phyloP scores from a whole-genome alignment of 495 filamentous ascomycete genomes.

The Talaromyces stipitatus region DNA sequence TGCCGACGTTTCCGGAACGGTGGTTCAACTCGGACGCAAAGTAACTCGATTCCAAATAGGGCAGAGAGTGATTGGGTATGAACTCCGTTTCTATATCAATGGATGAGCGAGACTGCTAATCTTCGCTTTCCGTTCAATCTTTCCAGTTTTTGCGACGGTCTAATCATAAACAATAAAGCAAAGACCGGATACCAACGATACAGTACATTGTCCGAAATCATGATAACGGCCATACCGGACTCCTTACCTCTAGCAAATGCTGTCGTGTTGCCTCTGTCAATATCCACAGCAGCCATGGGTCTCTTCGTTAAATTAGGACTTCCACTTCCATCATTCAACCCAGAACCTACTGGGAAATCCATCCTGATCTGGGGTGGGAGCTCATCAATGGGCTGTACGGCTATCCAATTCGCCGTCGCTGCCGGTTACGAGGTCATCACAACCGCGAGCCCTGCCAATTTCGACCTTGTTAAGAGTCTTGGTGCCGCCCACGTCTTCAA shows the following conservation, averaged over 20 bases:
- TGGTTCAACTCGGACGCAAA: conserved; percentile 35
- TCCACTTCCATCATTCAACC: conserved; percentile 18
- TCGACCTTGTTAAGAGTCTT: conserved; percentile 39
- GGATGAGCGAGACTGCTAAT: too few relatives aligned
- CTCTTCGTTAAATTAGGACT: conserved; percentile 30
- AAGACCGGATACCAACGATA: conserved; percentile 27
- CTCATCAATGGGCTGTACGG: conserved; percentile 48
- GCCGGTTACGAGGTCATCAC: conserved; percentile 52
- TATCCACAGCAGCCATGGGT: conserved; percentile 11
- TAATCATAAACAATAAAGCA: conserved; percentile 13
- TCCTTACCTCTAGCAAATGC: conserved; percentile 36
- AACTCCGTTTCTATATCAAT: background rate
- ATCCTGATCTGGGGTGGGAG: conserved; percentile 56
- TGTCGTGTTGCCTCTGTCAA: conserved; percentile 18
- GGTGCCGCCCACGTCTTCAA: conserved; percentile 52
- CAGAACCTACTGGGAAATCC: conserved; percentile 25
- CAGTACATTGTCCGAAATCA: conserved; percentile 17
- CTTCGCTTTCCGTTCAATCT: too few relatives aligned
- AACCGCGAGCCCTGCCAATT: conserved; percentile 47
- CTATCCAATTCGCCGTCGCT: conserved; percentile 53
- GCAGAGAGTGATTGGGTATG: conserved; percentile 14
- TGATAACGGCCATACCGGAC: conserved; percentile 38
- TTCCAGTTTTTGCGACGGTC: conserved; percentile 3
- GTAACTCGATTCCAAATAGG: conserved; percentile 37
- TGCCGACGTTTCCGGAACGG: conserved; percentile 44